Percentiles rank a stretch among this genome's conserved stretches.
phyloP scores from a whole-genome alignment of 2,329 filamentous ascomycete genomes.

The Zalaria sp. region DNA sequence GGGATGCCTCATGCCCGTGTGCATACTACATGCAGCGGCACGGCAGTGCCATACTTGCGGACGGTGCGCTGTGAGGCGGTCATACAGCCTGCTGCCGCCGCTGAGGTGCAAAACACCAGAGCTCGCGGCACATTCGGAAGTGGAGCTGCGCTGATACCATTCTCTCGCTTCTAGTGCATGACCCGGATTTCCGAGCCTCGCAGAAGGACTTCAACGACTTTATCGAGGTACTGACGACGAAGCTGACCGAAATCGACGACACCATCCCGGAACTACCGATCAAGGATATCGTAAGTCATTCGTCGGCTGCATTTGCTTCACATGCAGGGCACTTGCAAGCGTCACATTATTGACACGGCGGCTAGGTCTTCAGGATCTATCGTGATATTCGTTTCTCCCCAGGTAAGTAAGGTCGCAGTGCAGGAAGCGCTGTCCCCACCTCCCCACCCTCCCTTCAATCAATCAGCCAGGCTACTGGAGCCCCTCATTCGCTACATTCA shows the following conservation, averaged over 20 bases:
- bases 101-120: too few species aligned
- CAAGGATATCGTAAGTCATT: slow-evolving; percentile 54
- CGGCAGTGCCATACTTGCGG: too few species aligned
- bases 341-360: slow-evolving; percentile 1
- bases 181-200: slow-evolving; percentile 63
- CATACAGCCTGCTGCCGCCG: too few species aligned
- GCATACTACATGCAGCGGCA: too few species aligned
- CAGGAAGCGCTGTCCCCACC: too few species aligned
- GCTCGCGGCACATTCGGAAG: too few species aligned
- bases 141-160: too few species aligned
- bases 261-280: slow-evolving; percentile 76
- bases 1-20: too few species aligned
- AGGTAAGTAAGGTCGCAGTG: background rate
- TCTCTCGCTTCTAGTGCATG: slow-evolving; percentile 44
- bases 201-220: slow-evolving; percentile 74
- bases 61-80: too few species aligned
- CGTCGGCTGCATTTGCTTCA: background rate
- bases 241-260: slow-evolving; percentile 57
- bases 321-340: background rate
- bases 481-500: background rate
- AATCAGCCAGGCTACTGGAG: too few species aligned
- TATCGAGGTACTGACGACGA: slow-evolving; percentile 56
- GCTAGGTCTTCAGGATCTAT: slow-evolving; percentile 67
- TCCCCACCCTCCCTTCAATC: too few species aligned
- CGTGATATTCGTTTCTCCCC: slow-evolving; percentile 70